Percentiles rank a stretch among this genome's conserved stretches.
These are phyloP conservation scores for Ustilago cynodontis DNA, from an alignment of 1,284 basidiomycete genomes.

Conservation along the genomic window DNA sequence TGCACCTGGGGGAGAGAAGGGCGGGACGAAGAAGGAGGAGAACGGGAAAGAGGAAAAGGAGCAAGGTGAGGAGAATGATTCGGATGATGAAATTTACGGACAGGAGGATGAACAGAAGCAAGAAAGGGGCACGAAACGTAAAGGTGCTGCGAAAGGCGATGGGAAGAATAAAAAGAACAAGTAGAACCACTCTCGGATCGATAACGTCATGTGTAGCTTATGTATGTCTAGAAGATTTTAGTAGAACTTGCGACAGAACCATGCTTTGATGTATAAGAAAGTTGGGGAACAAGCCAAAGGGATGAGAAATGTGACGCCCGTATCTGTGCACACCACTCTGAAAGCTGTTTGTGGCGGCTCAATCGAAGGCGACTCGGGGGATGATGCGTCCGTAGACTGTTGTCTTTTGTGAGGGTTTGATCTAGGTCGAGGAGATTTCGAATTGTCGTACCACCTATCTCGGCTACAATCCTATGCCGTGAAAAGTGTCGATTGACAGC, in stretches of 20 bases:
- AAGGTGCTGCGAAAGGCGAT: conserved; percentile 8
- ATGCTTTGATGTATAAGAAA: neutral
- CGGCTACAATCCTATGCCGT: conserved; percentile 5
- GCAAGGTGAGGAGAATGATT: conserved; percentile 23
- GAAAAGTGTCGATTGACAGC: conserved; percentile 9
- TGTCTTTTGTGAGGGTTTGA: neutral
- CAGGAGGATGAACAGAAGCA: conserved; percentile 43
- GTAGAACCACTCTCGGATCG: conserved; percentile 10
- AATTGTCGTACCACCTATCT: conserved; percentile 3
- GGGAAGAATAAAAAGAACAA: conserved; percentile 33
- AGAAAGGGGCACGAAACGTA: conserved; percentile 33
- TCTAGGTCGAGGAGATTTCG: conserved; percentile 22
- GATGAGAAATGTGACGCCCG: conserved; percentile 47
- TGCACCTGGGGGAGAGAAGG: conserved; percentile 2
- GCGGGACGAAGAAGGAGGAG: conserved; percentile 13
- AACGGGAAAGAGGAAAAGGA: conserved; percentile 25
- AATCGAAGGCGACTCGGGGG: conserved; percentile 46
- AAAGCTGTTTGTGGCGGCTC: conserved; percentile 45
- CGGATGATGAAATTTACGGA: conserved; percentile 34
- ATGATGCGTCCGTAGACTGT: conserved; percentile 9
- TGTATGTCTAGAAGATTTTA: neutral
- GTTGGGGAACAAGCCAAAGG: neutral
- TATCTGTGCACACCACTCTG: conserved; percentile 57
- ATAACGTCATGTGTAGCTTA: neutral
- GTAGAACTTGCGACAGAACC: neutral